phyloP scores from a whole-genome alignment of 306 rosid species.

The Sophora flavescens region DNA sequence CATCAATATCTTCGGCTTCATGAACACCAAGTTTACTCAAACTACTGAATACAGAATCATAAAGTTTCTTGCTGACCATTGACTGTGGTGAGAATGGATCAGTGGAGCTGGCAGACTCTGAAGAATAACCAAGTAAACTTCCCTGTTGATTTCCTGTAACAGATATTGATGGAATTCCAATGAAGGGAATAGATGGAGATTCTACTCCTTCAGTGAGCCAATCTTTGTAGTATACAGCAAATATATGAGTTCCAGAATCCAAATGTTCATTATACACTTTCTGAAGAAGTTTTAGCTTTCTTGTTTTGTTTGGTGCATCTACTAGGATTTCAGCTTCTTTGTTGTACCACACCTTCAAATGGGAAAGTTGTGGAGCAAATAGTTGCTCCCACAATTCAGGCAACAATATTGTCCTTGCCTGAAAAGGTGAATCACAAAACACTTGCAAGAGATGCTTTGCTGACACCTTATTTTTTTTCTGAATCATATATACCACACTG shows the following conservation, averaged over 20 bases:
- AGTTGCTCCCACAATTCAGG: slow-evolving; percentile 82
- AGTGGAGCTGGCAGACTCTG: slow-evolving; percentile 55
- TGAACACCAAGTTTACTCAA: slow-evolving; percentile 48
- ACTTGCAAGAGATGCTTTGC: slow-evolving; percentile 91
- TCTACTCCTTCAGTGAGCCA: slow-evolving; percentile 87
- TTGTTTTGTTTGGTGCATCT: slow-evolving; percentile 54
- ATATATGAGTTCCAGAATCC: slow-evolving; percentile 71
- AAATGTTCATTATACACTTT: slow-evolving; percentile 68
- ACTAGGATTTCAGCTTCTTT: slow-evolving; percentile 60
- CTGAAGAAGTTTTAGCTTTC: slow-evolving; percentile 61
- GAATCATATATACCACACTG: slow-evolving; percentile 70
- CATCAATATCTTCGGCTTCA: slow-evolving; percentile 50
- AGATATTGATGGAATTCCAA: slow-evolving; percentile 61
- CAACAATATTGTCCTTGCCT: slow-evolving; percentile 70
- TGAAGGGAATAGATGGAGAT: slow-evolving; percentile 69
- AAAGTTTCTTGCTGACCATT: slow-evolving; percentile 77
- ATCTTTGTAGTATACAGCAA: slow-evolving; percentile 79
- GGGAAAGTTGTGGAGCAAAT: slow-evolving; percentile 75
- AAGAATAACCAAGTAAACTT: slow-evolving; percentile 57
- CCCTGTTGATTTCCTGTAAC: slow-evolving; percentile 46
- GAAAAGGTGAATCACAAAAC: slow-evolving; percentile 72
- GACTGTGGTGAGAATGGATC: slow-evolving; percentile 70
- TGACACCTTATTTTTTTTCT: slow-evolving; percentile 64
- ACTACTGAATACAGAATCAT: slow-evolving; percentile 65
- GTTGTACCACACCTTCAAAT: slow-evolving; percentile 70